Conservation (phyloP, 768 basidiomycete genomes). For the Naganishia friedmannii region DNA sequence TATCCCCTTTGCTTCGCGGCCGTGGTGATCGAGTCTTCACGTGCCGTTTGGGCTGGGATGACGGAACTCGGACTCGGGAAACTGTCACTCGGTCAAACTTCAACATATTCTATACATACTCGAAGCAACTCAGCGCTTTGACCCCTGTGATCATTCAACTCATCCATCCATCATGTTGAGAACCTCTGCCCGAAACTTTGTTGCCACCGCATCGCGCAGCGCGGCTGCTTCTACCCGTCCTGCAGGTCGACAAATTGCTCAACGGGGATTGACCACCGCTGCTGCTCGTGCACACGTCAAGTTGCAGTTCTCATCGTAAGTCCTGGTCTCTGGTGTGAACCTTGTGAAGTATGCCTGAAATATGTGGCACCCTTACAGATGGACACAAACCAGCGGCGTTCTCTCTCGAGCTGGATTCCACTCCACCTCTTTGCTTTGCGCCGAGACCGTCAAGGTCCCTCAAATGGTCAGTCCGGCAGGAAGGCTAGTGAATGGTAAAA, state of each 20-base stretch:
- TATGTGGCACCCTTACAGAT: neutral
- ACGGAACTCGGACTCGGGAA: neutral
- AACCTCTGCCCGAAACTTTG: constrained; percentile 24
- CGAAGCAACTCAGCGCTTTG: neutral
- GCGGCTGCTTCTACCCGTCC: constrained; percentile 13
- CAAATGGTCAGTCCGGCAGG: constrained; percentile 65
- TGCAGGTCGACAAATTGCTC: constrained; percentile 9
- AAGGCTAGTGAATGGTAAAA: neutral
- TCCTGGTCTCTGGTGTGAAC: neutral
- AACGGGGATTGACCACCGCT: constrained; percentile 24
- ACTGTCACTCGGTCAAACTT: neutral
- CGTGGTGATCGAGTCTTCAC: constrained; percentile 11
- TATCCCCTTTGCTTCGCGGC: neutral
- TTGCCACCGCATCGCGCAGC: constrained; percentile 22
- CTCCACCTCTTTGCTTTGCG: constrained; percentile 32
- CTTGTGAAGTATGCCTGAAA: neutral
- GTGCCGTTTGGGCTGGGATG: neutral
- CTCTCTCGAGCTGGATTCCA: constrained; percentile 30
- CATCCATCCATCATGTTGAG: constrained; percentile 27
- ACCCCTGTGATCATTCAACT: neutral
- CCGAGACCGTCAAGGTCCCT: constrained; percentile 85
- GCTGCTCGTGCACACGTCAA: constrained; percentile 1
- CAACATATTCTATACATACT: neutral
- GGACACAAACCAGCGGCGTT: constrained; percentile 1
- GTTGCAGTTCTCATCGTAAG: constrained; percentile 11